Base-by-base conservation (phyloP, 2,329 filamentous ascomycete species). In the Aspergillus carbonarius region DNA sequence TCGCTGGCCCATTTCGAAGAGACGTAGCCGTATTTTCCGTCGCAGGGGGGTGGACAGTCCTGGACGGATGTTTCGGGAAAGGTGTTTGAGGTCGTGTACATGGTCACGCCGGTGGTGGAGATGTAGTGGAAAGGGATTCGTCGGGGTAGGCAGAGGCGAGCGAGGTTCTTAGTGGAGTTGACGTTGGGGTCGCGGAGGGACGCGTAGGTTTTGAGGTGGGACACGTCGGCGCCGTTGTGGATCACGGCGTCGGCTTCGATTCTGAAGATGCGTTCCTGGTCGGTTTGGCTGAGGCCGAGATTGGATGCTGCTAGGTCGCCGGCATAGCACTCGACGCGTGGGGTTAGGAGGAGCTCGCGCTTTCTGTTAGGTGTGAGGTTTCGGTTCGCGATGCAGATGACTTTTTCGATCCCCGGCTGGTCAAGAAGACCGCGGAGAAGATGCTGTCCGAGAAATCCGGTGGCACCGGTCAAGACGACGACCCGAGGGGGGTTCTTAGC, bases 341-440 rank as follows among this genome's bases (percentile, higher is more conserved):
- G n/a, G n/a, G n/a, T n/a, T n/a, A n/a, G n/a, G n/a, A n/a, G n/a
- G n/a, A n/a, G n/a, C n/a, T n/a, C n/a, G n/a, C n/a, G n/a, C n/a
- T n/a, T n/a, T n/a, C n/a, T n/a, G n/a, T n/a, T n/a, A n/a, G n/a
- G n/a, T n/a, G n/a, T n/a, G n/a, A n/a, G n/a, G n/a, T n/a, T n/a
- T n/a, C n/a, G n/a, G n/a, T n/a, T n/a, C n/a, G n/a, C 79, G 4
- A 83, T 49, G 60, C 79, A 82, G 63, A 80, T 74, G 2, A 84
- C 66, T 15, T 66, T 68, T 1, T 55, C 27, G 1, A 83, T 69
- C 0, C 6, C 9, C 18, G 47, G 39, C 6, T 7, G 12, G 6
- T 4, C 47, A 13, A 49, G 15, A 7, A 49, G n/a, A 7, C 18
- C 15, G 9, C 15, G 12, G 8, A 49, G 47, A 3, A 49, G 47